These are phyloP conservation scores for Calonectria pseudoreteaudii DNA, from an alignment of 2,329 filamentous ascomycete genomes.

Conservation along the genomic window DNA sequence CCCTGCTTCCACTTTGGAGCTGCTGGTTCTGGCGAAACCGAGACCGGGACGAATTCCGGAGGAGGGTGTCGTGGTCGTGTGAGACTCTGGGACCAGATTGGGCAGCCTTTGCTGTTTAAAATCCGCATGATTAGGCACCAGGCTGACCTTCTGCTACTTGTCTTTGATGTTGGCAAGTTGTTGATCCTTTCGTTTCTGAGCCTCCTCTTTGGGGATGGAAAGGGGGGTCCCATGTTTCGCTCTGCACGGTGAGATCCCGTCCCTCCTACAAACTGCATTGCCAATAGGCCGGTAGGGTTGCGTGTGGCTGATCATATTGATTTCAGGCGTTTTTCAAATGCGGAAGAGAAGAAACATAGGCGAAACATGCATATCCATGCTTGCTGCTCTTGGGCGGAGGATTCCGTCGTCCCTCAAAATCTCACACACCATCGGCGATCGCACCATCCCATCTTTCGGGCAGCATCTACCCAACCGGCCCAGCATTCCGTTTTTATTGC, in stretches of 20 bases:
- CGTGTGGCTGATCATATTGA: constrained; percentile 16
- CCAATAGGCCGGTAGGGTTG: neutral
- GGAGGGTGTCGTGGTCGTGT: neutral
- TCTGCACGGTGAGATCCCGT: constrained; percentile 7
- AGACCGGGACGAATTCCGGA: neutral
- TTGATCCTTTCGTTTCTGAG: constrained; percentile 8
- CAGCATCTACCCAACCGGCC: neutral
- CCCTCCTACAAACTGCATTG: neutral
- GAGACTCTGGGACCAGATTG: neutral
- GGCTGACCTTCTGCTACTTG: neutral
- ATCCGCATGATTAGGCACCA: neutral
- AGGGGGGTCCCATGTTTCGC: constrained; percentile 1
- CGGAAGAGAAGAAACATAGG: neutral
- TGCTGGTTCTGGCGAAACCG: neutral
- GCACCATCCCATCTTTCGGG: neutral
- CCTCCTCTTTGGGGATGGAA: neutral
- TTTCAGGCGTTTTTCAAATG: neutral
- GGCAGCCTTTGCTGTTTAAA: neutral
- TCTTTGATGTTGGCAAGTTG: neutral
- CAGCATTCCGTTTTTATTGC: neutral
- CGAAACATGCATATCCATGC: neutral
- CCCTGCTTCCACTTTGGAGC: neutral
- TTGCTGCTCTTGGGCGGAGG: neutral
- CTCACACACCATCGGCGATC: neutral
- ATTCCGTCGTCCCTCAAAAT: neutral